phyloP scores from a whole-genome alignment of 2,329 filamentous ascomycete genomes.

The Nemania bipapillata region DNA sequence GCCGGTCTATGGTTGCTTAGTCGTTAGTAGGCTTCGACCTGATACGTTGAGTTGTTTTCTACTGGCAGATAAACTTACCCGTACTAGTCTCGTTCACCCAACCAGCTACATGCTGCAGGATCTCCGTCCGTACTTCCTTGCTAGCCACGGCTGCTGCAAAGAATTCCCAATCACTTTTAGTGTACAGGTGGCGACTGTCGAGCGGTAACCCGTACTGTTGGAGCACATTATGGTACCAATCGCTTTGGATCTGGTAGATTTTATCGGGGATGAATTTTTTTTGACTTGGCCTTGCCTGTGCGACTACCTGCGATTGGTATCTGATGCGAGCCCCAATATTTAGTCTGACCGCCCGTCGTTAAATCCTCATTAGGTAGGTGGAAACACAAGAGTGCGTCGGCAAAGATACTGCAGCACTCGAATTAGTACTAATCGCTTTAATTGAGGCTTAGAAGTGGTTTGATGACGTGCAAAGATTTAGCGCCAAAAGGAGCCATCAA shows the following conservation, averaged over 20 bases:
- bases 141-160: slow-evolving; percentile 84
- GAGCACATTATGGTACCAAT: slow-evolving; percentile 82
- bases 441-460: not conserved
- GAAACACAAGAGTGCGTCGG: slow-evolving; percentile 81
- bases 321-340: slow-evolving; percentile 43
- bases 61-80: slow-evolving; percentile 53
- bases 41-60: not conserved
- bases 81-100: slow-evolving; percentile 88
- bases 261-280: slow-evolving; percentile 74
- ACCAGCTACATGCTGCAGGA: slow-evolving; percentile 76
- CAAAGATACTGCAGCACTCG: slow-evolving; percentile 63
- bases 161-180: slow-evolving; percentile 92
- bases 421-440: not conserved
- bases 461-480: not conserved
- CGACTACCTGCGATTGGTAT: slow-evolving; percentile 30
- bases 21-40: slow-evolving; percentile 17
- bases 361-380: slow-evolving; percentile 59
- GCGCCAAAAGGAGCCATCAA: not conserved
- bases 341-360: slow-evolving; percentile 40
- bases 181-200: slow-evolving; percentile 83
- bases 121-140: slow-evolving; percentile 73
- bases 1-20: slow-evolving; percentile 63
- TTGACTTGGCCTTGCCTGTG: slow-evolving; percentile 40
- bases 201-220: slow-evolving; percentile 85
- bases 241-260: slow-evolving; percentile 81